Evolutionary conservation across 306 rosid species (phyloP).

Genomic region (Prunus armeniaca): DNA sequence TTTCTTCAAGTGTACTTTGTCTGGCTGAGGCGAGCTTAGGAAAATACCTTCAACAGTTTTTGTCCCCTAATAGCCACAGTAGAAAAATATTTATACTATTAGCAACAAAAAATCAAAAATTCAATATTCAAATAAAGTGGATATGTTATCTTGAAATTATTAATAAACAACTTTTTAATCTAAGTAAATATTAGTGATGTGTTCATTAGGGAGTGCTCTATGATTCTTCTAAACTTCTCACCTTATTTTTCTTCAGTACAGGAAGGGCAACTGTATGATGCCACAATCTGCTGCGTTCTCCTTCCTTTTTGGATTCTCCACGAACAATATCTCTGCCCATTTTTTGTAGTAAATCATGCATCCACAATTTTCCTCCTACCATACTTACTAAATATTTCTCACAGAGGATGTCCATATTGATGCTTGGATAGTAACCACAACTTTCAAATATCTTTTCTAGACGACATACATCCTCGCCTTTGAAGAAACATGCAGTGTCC

Average conservation of each 20-base stretch:
- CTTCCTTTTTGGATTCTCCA: slow-evolving; percentile 7
- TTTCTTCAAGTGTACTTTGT: not conserved
- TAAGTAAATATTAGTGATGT: not conserved
- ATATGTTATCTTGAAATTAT: no score
- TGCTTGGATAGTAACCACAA: not conserved
- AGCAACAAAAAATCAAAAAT: no score
- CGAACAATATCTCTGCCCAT: slow-evolving; percentile 33
- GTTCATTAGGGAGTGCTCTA: not conserved
- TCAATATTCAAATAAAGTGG: no score
- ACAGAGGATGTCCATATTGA: slow-evolving; percentile 11
- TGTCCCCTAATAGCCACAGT: no score
- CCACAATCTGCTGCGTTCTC: slow-evolving; percentile 36
- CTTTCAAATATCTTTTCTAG: slow-evolving; percentile 3
- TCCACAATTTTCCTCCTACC: not conserved
- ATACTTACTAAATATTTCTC: slow-evolving; percentile 27
- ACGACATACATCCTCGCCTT: not conserved
- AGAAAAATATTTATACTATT: no score
- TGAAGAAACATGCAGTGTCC: slow-evolving; percentile 7
- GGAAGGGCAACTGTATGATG: not conserved
- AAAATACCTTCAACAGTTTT: no score
- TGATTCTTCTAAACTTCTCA: not conserved
- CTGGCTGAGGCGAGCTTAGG: no score
- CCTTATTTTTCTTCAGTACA: slow-evolving; percentile 8
- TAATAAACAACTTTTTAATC: not conserved
- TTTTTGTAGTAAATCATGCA: slow-evolving; percentile 35